These are phyloP conservation scores for Exsudoporus floridanus DNA, from an alignment of 1,284 basidiomycete species.

Conservation along the genomic window DNA sequence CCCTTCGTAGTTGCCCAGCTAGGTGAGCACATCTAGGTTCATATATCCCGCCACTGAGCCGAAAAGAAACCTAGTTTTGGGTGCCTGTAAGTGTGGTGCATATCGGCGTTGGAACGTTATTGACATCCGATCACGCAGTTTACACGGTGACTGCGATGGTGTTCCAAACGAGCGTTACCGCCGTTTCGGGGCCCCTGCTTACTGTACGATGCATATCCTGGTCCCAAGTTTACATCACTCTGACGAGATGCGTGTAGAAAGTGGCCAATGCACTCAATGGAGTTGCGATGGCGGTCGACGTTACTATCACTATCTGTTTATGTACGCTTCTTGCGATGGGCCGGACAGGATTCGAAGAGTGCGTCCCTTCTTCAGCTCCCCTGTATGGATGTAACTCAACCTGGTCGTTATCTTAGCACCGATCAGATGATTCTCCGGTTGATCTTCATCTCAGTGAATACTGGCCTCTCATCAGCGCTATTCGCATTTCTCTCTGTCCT, in stretches of 20 bases:
- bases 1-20: conserved; percentile 23
- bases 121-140: conserved; percentile 12
- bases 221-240: neutral
- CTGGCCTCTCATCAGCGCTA: conserved; percentile 26
- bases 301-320: conserved; percentile 22
- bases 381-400: neutral
- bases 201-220: conserved; percentile 12
- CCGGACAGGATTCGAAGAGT: conserved; percentile 27
- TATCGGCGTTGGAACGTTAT: neutral
- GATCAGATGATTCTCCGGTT: conserved; percentile 25
- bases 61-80: conserved; percentile 14
- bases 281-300: conserved; percentile 19
- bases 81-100: conserved; percentile 10
- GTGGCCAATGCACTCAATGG: conserved; percentile 17
- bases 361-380: neutral
- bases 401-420: conserved; percentile 9
- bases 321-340: conserved; percentile 22
- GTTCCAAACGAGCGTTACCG: conserved; percentile 17
- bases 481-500: conserved; percentile 26
- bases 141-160: conserved; percentile 21
- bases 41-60: conserved; percentile 5
- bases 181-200: conserved; percentile 18
- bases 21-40: conserved; percentile 8
- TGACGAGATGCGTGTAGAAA: conserved; percentile 17
- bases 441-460: conserved; percentile 28